Evolutionary conservation across 495 filamentous ascomycete genomes (phyloP).

Genomic region (Aspergillus sclerotioniger): DNA sequence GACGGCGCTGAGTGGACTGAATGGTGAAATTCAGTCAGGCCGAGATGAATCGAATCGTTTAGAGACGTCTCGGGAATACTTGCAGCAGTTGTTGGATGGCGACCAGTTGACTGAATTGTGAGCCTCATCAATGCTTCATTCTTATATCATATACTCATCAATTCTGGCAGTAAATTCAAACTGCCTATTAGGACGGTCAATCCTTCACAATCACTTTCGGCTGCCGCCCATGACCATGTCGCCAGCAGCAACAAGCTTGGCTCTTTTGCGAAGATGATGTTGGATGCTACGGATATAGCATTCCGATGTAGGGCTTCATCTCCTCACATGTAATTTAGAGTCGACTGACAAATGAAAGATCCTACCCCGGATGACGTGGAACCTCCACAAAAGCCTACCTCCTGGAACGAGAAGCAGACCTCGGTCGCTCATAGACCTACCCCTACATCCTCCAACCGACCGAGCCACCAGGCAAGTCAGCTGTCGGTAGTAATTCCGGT

Average conservation of each 20-base stretch:
- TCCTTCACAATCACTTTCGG: slow-evolving; percentile 20
- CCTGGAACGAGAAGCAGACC: slow-evolving; percentile 24
- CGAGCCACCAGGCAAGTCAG: slow-evolving; percentile 26
- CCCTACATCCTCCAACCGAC: slow-evolving; percentile 16
- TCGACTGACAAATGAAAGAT: slow-evolving; percentile 23
- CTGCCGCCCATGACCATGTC: slow-evolving; percentile 20
- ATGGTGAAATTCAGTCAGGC: slow-evolving; percentile 40
- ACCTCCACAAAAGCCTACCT: slow-evolving; percentile 17
- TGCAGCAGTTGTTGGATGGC: slow-evolving; percentile 67
- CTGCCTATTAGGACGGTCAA: slow-evolving; percentile 32
- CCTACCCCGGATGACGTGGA: slow-evolving; percentile 1
- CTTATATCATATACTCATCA: slow-evolving; percentile 19
- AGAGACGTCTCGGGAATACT: slow-evolving; percentile 55
- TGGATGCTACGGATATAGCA: slow-evolving; percentile 53
- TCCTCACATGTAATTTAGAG: slow-evolving; percentile 39
- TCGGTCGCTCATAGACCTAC: slow-evolving; percentile 21
- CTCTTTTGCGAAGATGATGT: slow-evolving; percentile 57
- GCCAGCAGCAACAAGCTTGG: slow-evolving; percentile 39
- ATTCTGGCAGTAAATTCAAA: slow-evolving; percentile 66
- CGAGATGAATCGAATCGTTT: slow-evolving; percentile 39
- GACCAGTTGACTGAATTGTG: slow-evolving; percentile 73
- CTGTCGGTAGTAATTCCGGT: slow-evolving; percentile 41
- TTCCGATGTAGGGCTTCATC: slow-evolving; percentile 49
- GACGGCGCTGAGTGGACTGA: slow-evolving; percentile 39
- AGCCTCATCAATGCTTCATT: slow-evolving; percentile 25